These are phyloP conservation scores for Sequoia sempervirens DNA, from an alignment of 75 land plant species.

Conservation along the genomic window DNA sequence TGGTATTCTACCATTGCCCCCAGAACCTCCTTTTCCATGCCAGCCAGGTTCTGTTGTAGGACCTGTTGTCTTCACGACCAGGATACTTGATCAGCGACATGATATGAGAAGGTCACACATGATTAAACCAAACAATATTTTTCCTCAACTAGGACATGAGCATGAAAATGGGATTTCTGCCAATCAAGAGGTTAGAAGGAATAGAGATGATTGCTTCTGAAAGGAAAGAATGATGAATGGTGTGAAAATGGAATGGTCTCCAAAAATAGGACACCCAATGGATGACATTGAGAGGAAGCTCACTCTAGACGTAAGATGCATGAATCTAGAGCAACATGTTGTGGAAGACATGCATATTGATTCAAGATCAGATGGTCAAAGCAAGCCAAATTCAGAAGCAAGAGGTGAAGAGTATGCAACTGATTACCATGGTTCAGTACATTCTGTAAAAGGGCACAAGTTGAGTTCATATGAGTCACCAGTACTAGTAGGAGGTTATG, in stretches of 20 bases:
- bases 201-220: slow-evolving; percentile 8
- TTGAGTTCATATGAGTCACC: slow-evolving; percentile 32
- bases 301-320: slow-evolving; percentile 10
- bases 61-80: slow-evolving; percentile 1
- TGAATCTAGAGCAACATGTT: slow-evolving; percentile 5
- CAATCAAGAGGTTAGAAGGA: slow-evolving; percentile 11
- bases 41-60: slow-evolving; percentile 15
- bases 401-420: slow-evolving; percentile 3
- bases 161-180: slow-evolving; percentile 9
- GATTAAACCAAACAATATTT: slow-evolving; percentile 15
- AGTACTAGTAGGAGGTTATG: slow-evolving; percentile 15
- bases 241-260: slow-evolving; percentile 18
- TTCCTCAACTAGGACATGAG: slow-evolving; percentile 17
- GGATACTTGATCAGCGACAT: slow-evolving; percentile 11
- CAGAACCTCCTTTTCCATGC: slow-evolving; percentile 13
- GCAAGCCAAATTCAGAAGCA: slow-evolving; percentile 10
- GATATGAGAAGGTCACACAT: slow-evolving; percentile 20
- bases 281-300: slow-evolving; percentile 19
- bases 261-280: slow-evolving; percentile 3
- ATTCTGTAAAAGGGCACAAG: slow-evolving; percentile 31
- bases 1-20: slow-evolving; percentile 18
- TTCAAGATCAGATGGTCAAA: slow-evolving; percentile 10
- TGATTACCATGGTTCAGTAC: slow-evolving; percentile 11
- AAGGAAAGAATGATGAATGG: slow-evolving; percentile 24
- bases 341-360: background rate